Conservation (phyloP, 73 alveolate genomes). For the Paramecium bursaria region DNA sequence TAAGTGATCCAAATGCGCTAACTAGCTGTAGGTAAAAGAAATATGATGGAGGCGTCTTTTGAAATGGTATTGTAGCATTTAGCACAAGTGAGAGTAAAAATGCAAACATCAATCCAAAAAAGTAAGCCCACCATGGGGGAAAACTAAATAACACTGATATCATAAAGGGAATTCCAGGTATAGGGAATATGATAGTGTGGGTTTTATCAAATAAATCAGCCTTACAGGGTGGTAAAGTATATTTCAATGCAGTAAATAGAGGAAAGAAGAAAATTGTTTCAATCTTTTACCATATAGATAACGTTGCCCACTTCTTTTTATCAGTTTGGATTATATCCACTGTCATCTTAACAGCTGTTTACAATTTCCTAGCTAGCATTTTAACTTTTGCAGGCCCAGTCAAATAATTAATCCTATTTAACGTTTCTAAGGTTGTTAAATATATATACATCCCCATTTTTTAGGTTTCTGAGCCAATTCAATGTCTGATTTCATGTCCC, state of each 20-base stretch:
- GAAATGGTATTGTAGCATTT: constrained; percentile 35
- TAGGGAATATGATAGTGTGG: neutral
- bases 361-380: constrained; percentile 33
- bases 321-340: constrained; percentile 37
- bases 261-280: constrained; percentile 20
- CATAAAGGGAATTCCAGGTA: neutral
- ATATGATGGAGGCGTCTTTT: constrained; percentile 54
- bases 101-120: constrained; percentile 50
- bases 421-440: neutral
- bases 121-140: constrained; percentile 56
- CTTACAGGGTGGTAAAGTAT: constrained; percentile 38
- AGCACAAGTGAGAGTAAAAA: constrained; percentile 5
- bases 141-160: constrained; percentile 47
- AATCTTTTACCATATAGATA: neutral
- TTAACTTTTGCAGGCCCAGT: constrained; percentile 29
- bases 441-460: constrained; percentile 3
- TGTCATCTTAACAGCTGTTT: constrained; percentile 41
- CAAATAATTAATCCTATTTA: constrained; percentile 9
- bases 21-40: neutral
- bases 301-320: constrained; percentile 21
- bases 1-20: neutral
- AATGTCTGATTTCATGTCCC: constrained; percentile 6
- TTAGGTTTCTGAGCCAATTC: constrained; percentile 20
- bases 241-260: neutral
- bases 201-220: constrained; percentile 25